Evolutionary conservation across 179 eudicot species (phyloP).

Genomic region (Pouteria campechiana): DNA sequence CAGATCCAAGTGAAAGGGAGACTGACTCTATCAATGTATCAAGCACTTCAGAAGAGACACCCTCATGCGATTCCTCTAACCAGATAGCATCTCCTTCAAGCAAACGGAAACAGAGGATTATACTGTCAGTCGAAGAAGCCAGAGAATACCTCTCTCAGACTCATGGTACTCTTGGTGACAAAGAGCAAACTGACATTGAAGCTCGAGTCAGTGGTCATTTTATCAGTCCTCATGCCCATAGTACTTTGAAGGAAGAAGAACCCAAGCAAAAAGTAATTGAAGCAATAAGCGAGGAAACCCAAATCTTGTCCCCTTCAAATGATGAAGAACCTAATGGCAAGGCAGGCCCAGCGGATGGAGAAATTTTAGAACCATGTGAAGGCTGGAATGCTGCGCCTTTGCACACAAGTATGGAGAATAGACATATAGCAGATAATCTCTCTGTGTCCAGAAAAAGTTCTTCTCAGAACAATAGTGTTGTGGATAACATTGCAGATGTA

Average conservation of each 20-base stretch:
- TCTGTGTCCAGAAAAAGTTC: too few relatives aligned
- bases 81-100: not conserved
- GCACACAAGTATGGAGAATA: too few relatives aligned
- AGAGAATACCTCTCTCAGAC: conserved; percentile 64
- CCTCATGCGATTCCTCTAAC: not conserved
- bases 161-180: too few relatives aligned
- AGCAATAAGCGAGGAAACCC: conserved; percentile 7
- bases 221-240: not conserved
- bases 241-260: conserved; percentile 3
- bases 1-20: too few relatives aligned
- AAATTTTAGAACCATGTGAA: too few relatives aligned
- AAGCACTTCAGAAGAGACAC: conserved; percentile 7
- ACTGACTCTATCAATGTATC: too few relatives aligned
- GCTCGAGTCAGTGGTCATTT: conserved; percentile 4
- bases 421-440: too few relatives aligned
- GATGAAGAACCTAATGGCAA: too few relatives aligned
- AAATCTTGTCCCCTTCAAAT: too few relatives aligned
- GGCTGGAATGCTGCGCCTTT: too few relatives aligned
- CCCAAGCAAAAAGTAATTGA: conserved; percentile 1
- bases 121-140: conserved; percentile 72
- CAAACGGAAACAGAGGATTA: conserved; percentile 44
- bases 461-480: too few relatives aligned
- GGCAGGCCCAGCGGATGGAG: too few relatives aligned
- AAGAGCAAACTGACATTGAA: conserved; percentile 8
- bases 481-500: conserved; percentile 13